Evolutionary conservation across 2,329 filamentous ascomycete genomes (phyloP), one percentile per base, ranked within the genome.

Genomic region (Gnomoniopsis smithogilvyi): DNA sequence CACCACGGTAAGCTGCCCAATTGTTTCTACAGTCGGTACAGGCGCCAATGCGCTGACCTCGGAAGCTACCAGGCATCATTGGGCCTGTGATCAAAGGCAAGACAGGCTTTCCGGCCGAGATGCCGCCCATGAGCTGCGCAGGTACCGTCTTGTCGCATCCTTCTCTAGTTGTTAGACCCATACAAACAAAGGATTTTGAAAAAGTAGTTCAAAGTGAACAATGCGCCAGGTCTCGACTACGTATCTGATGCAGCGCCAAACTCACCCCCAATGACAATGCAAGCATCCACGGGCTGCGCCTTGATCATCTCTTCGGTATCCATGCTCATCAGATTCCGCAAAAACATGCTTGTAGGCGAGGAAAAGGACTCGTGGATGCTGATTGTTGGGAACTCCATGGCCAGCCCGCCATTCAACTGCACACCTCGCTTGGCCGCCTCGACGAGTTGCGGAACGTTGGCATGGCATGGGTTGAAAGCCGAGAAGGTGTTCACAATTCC

Each of bases 231-330:
- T 50, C 10, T 21, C 17, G n/a, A 12, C 15, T 17, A 2, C 17
- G 21, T 21, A 33, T 6, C 8, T 33, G 10, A 6, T 10, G 3
- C 8, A 36, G 15, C 14, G 15, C 6, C 8, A 41, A 34, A 70
- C 73, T 62, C 58, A 84, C 85, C 87, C 51, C 88, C 88, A 64
- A 91, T 86, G 63, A 88, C 76, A 15, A 89, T 79, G 11, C 84
- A 83, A 0, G 85, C 84, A 71, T 92, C 88, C 17, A 88, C 78
- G 0, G 88, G 88, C 70, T 91, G 88, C 0, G 87, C 88, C 47
- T 77, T 76, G 55, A 91, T 85, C 88, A 91, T 91, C 74, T 91
- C 88, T 69, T 91, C 89, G 0, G 89, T 91, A 67, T 91, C 89
- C 86, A 91, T 90, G 64, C 85, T 87, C 88, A 92, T 91, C 58